Percentiles rank a stretch among this genome's conserved stretches.
Conservation (phyloP, 2,329 filamentous ascomycete species). For the Beauveria sp. region DNA sequence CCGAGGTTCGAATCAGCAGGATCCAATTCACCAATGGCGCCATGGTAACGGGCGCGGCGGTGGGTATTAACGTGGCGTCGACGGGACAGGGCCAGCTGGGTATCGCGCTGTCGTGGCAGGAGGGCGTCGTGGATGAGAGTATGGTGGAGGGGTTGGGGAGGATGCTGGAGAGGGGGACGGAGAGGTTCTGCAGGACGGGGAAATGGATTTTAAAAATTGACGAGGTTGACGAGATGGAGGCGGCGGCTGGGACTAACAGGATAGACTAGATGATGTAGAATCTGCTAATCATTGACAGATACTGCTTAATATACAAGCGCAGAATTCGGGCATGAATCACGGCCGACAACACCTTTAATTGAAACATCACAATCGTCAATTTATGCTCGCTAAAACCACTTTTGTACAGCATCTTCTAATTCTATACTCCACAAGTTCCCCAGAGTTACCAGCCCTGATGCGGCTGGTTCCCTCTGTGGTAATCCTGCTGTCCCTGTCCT, state of each 20-base stretch:
- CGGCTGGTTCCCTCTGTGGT: slow-evolving; percentile 39
- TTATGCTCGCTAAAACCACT: no score
- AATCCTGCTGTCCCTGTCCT: slow-evolving; percentile 42
- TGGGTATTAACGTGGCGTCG: slow-evolving; percentile 41
- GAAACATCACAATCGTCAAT: no score
- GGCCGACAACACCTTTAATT: no score
- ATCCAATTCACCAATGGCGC: slow-evolving; percentile 43
- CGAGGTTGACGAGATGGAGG: no score
- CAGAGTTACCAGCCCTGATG: no score
- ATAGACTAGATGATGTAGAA: no score
- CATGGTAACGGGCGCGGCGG: slow-evolving; percentile 32
- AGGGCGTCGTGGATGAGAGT: slow-evolving; percentile 31
- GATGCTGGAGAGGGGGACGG: slow-evolving; percentile 27
- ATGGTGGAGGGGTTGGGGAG: slow-evolving; percentile 29
- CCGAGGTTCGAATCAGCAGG: slow-evolving; percentile 26
- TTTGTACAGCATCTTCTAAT: no score
- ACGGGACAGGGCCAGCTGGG: slow-evolving; percentile 32
- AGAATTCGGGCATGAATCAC: no score
- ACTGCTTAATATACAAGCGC: no score
- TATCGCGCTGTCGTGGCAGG: slow-evolving; percentile 41
- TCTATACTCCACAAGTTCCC: no score
- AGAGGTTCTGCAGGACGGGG: slow-evolving; percentile 20
- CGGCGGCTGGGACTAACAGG: no score
- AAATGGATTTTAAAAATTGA: not conserved
- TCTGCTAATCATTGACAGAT: no score